Percentiles rank a stretch among this genome's conserved stretches.
phyloP scores from a whole-genome alignment of 441 rosid genomes.

The Lepidium campestre region DNA sequence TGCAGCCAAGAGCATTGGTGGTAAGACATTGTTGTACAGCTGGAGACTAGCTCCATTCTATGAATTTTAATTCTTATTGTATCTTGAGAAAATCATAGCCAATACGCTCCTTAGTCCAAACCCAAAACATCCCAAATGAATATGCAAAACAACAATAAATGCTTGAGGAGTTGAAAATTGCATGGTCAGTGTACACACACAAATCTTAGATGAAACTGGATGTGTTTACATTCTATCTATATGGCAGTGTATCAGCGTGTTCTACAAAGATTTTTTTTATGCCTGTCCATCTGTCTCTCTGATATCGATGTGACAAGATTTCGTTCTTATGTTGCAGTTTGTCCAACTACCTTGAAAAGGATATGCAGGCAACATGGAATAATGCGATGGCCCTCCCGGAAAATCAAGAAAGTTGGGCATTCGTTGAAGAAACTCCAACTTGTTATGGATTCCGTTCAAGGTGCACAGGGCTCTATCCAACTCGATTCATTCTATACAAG shows the following conservation, averaged over 20 bases:
- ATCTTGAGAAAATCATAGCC: slow-evolving; percentile 6
- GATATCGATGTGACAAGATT: slow-evolving; percentile 14
- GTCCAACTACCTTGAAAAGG: slow-evolving; percentile 87
- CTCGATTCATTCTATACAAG: slow-evolving; percentile 69
- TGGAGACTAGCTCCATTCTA: slow-evolving; percentile 8
- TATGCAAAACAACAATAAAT: neutral
- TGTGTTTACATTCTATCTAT: neutral
- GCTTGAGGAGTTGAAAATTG: neutral
- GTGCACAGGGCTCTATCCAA: slow-evolving; percentile 61
- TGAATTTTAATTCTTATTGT: slow-evolving; percentile 9
- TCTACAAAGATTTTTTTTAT: neutral
- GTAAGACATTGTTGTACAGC: slow-evolving; percentile 37
- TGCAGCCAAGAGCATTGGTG: slow-evolving; percentile 86
- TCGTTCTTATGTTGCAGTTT: slow-evolving; percentile 49
- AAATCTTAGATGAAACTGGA: neutral
- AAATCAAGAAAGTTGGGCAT: slow-evolving; percentile 89
- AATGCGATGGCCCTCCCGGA: slow-evolving; percentile 84
- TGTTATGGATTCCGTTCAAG: slow-evolving; percentile 77
- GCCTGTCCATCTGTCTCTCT: neutral
- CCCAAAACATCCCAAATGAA: neutral
- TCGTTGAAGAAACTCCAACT: slow-evolving; percentile 75
- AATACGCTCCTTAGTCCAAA: neutral
- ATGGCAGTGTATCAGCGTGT: neutral
- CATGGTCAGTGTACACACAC: neutral
- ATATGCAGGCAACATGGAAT: slow-evolving; percentile 94